phyloP scores from a whole-genome alignment of 768 basidiomycete species.

The Melanogaster broomeanus region DNA sequence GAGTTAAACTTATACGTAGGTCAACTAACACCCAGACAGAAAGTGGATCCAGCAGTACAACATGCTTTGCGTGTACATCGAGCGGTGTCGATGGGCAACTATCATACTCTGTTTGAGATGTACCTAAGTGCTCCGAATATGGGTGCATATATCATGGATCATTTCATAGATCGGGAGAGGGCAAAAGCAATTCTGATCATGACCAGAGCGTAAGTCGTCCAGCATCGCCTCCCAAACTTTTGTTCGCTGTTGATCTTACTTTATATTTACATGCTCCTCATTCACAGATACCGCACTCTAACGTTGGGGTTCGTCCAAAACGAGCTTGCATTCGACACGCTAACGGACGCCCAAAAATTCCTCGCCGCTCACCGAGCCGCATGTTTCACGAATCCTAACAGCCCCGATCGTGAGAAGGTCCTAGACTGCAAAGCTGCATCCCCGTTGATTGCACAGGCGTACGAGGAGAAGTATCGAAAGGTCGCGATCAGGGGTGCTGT shows the following conservation, averaged over 20 bases:
- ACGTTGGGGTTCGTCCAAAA: constrained; percentile 74
- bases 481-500: constrained; percentile 93
- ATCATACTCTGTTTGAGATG: constrained; percentile 86
- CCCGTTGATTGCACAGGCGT: constrained; percentile 56
- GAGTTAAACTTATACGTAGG: constrained; percentile 97
- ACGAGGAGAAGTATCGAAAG: constrained; percentile 82
- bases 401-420: constrained; percentile 60
- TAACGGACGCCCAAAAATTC: constrained; percentile 66
- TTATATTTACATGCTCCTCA: neutral
- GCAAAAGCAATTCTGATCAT: constrained; percentile 85
- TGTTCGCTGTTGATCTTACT: constrained; percentile 1
- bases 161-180: constrained; percentile 92
- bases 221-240: neutral
- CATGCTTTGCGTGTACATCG: constrained; percentile 92
- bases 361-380: constrained; percentile 68
- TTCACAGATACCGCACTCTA: constrained; percentile 76
- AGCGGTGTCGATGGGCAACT: constrained; percentile 90
- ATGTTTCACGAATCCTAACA: constrained; percentile 63
- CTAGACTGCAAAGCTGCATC: constrained; percentile 73
- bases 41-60: constrained; percentile 72
- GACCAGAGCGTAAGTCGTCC: constrained; percentile 80
- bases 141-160: constrained; percentile 99
- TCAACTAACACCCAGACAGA: constrained; percentile 94
- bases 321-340: constrained; percentile 82
- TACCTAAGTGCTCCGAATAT: constrained; percentile 89